Evolutionary conservation across 176 grass and related monocot species (phyloP), one percentile per base, ranked within the genome.

Genomic region (Dendrocalamus sinicus): DNA sequence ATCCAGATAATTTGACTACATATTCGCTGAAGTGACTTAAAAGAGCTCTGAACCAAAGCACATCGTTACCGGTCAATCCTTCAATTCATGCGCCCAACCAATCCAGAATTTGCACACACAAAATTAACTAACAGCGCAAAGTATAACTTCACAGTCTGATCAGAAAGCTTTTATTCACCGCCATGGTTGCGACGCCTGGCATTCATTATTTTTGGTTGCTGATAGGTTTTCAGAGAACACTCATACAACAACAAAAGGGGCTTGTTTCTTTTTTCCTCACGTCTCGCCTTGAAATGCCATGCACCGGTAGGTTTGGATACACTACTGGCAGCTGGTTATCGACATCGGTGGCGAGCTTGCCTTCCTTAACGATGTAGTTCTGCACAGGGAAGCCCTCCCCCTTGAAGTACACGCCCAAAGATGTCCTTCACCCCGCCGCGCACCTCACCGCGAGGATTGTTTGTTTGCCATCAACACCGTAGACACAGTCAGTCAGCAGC

Each of bases 301-400:
- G 66, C 10, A 28, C 6, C 28, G 15, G 1, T 14, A 26, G 12
- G 9, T 8, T 8, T 39, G 66, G 32, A 57, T 55, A 62, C 20
- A 41, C 23, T 12, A 20, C 22, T 14, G 6, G 1, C 1, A 4
- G 20, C 51, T 54, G 45, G 72, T 44, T 84, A 94, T 83, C 76
- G 84, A 80, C 94, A 92, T 62, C 94, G 95, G 73, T 88, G 3
- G 93, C 91, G 15, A 94, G 86, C 64, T 91, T 81, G 35, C 93
- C 96, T 83, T 93, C 91, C 87, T 94, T 98, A 11, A 98, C 96
- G 58, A 98, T 98, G 77, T 98, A 98, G 75, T 98, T 87, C 30
- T 98, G 88, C 57, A 22, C 78, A 0, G 91, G 90, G 84, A 98
- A 98, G 65, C 95, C 96, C 64, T 94, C 83, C 13, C 96, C 93